phyloP scores from a whole-genome alignment of 139 green algal genomes.

The Protoeuglena noctilucae region DNA sequence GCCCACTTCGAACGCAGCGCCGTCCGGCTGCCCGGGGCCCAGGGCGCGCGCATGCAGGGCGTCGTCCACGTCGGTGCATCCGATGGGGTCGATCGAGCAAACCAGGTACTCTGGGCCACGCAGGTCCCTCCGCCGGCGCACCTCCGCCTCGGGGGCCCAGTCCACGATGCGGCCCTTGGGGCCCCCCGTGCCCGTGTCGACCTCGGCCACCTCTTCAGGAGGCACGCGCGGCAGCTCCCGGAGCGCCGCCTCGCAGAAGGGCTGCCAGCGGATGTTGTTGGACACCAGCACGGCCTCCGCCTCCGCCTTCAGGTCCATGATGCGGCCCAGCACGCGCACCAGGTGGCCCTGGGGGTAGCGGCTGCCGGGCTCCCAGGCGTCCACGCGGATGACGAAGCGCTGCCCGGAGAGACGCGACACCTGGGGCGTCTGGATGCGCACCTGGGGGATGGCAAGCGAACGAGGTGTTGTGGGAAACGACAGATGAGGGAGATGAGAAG shows the following conservation, averaged over 20 bases:
- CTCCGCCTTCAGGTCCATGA: slow-evolving; percentile 59
- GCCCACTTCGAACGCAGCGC: slow-evolving; percentile 46
- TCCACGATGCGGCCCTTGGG: slow-evolving; percentile 9
- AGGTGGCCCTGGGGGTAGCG: slow-evolving; percentile 62
- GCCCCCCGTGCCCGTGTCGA: too few species aligned
- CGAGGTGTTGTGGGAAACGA: too few species aligned
- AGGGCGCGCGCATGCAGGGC: slow-evolving; percentile 54
- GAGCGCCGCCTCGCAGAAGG: slow-evolving; percentile 53
- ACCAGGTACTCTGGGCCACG: too few species aligned
- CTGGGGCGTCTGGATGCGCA: too few species aligned
- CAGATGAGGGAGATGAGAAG: too few species aligned
- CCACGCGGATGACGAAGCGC: slow-evolving; percentile 62
- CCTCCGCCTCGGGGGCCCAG: too few species aligned
- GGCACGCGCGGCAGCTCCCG: slow-evolving; percentile 35
- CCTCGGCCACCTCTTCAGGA: too few species aligned
- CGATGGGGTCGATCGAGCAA: slow-evolving; percentile 72
- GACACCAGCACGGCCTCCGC: slow-evolving; percentile 64
- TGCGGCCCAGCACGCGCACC: slow-evolving; percentile 57
- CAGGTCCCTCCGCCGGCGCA: too few species aligned
- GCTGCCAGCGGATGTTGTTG: slow-evolving; percentile 71
- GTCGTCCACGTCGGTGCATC: slow-evolving; percentile 69
- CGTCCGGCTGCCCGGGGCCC: slow-evolving; percentile 9
- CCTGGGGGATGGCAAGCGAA: too few species aligned
- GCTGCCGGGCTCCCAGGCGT: slow-evolving; percentile 55
- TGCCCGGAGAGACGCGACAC: slow-evolving; percentile 76